Evolutionary conservation across 257 asterid species (phyloP).

Genomic region (Linaria vulgaris): DNA sequence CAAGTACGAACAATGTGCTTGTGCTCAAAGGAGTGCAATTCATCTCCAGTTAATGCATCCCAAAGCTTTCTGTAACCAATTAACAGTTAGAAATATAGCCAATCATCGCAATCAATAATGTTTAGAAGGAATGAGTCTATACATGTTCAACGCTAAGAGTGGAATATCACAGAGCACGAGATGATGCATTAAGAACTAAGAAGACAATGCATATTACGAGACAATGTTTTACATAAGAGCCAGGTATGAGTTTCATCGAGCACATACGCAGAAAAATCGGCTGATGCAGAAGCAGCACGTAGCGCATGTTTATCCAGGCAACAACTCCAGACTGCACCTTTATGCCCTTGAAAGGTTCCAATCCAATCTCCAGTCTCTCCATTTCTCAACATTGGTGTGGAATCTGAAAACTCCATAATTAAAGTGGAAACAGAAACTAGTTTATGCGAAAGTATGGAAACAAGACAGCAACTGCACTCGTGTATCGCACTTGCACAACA

Average conservation of each 20-base stretch:
- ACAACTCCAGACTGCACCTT: slow-evolving; percentile 98
- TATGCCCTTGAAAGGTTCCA: slow-evolving; percentile 98
- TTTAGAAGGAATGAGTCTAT: background rate
- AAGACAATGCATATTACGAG: too few species aligned
- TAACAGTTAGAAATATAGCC: slow-evolving; percentile 10
- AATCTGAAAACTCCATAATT: too few species aligned
- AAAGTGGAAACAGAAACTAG: too few species aligned
- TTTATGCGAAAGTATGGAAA: too few species aligned
- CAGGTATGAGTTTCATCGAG: background rate
- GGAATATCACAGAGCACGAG: too few species aligned
- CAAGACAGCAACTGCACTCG: too few species aligned
- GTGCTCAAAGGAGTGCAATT: slow-evolving; percentile 89
- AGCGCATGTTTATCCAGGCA: slow-evolving; percentile 85
- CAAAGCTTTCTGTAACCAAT: slow-evolving; percentile 76
- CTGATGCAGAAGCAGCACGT: slow-evolving; percentile 96
- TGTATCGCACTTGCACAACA: too few species aligned
- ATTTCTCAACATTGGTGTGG: slow-evolving; percentile 93
- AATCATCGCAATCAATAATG: background rate
- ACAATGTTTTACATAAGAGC: too few species aligned
- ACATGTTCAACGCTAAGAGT: too few species aligned
- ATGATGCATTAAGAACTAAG: too few species aligned
- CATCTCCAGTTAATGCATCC: slow-evolving; percentile 98
- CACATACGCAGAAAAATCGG: slow-evolving; percentile 96
- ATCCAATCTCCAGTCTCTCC: slow-evolving; percentile 99
- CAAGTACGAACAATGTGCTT: slow-evolving; percentile 97